Base-by-base conservation (phyloP, 1,284 basidiomycete species). In the Rhodotorula mucilaginosa region DNA sequence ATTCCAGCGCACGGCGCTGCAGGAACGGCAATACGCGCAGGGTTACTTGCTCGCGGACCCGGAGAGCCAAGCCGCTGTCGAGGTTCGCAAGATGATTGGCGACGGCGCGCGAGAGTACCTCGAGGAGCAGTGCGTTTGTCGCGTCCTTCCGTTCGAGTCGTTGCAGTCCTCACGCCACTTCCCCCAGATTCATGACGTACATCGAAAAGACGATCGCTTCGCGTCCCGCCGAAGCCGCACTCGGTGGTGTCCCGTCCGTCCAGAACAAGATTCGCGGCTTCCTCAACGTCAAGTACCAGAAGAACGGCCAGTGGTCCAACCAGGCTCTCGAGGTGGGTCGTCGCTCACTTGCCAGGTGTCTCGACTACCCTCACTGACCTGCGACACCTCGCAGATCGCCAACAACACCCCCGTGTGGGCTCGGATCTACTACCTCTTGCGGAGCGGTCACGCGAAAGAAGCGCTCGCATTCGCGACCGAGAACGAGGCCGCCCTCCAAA, bases 371-470 rank as follows among this genome's bases (percentile, higher is more conserved):
- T 29, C n/a, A 16, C 34, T 52, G 16, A 34, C 48, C 10, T 26
- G 18, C 26, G 8, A 18, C 18, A 70, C 26, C 58, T 58, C 44
- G 49, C 70, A 93, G 90, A 84, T 92, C 65, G 87, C 95, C 34
- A 88, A 88, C 64, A 90, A 91, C 21, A 89, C 90, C 77, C 93
- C 94, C 10, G 79, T 98, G 21, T 99, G 94, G 94, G 95, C 95
- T 19, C 88, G 91, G 70, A 81, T 97, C 56, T 99, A 92, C 83
- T 93, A 91, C 82, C 86, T 99, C 15, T 84, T 99, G 13, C 88
- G 96, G 44, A 90, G 90, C 3, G 97, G 96, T 1, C 88, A 95
- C 80, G 80, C 85, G 18, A 82, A 86, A 57, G 93, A 97, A 73
- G 94, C 96, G 0, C 83, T 96, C 48, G 85, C 87, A 12, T 89